phyloP scores from a whole-genome alignment of 345 rosid genomes.

The Hibiscus mutabilis region DNA sequence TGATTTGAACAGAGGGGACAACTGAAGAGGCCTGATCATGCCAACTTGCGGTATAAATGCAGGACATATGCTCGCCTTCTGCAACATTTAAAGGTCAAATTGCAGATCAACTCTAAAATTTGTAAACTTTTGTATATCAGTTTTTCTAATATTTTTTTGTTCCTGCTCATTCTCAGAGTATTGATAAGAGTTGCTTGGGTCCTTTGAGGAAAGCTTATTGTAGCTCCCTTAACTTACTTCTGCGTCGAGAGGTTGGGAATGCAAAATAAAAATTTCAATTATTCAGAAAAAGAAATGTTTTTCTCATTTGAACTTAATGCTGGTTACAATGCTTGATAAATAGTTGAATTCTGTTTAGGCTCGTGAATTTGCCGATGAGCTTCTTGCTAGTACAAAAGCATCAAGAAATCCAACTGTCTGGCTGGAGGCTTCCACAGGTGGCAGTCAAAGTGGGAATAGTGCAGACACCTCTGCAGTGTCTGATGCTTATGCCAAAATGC shows the following conservation, averaged over 20 bases:
- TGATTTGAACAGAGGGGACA: conserved; percentile 76
- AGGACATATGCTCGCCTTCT: conserved; percentile 97
- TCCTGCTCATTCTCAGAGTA: conserved; percentile 46
- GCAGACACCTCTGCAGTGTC: conserved; percentile 89
- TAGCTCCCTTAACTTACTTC: conserved; percentile 91
- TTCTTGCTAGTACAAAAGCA: conserved; percentile 98
- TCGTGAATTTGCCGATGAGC: conserved; percentile 98
- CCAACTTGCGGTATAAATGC: conserved; percentile 96
- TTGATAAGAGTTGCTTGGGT: conserved; percentile 85
- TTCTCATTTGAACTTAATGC: neutral
- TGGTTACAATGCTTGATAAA: neutral
- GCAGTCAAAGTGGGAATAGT: conserved; percentile 56
- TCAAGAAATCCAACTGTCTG: conserved; percentile 91
- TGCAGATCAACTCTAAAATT: conserved; percentile 8
- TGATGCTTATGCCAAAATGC: conserved; percentile 94
- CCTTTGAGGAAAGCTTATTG: conserved; percentile 96
- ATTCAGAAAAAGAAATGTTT: neutral
- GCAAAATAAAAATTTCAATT: neutral
- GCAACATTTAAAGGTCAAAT: conserved; percentile 83
- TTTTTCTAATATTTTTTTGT: conserved; percentile 15
- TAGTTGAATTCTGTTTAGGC: conserved; percentile 43
- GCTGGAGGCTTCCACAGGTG: conserved; percentile 90
- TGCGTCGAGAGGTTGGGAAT: conserved; percentile 87
- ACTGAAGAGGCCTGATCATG: conserved; percentile 98
- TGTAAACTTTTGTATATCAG: neutral